Evolutionary conservation across 1,284 basidiomycete genomes (phyloP).

Genomic region (Cutaneotrichosporon sp.): DNA sequence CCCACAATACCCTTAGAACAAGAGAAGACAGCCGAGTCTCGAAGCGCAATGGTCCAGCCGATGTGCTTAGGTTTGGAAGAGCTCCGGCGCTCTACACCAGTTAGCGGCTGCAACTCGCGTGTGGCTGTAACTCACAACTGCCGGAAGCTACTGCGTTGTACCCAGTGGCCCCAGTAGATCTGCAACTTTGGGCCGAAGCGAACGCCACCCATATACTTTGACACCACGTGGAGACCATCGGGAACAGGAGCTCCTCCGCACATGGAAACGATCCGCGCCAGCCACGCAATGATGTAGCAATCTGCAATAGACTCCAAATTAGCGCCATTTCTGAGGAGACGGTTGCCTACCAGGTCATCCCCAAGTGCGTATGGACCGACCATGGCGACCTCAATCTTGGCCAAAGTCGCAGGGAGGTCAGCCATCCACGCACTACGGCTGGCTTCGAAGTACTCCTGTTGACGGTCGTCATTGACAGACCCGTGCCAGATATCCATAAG

Average conservation of each 20-base stretch:
- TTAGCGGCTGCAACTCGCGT: too few relatives aligned
- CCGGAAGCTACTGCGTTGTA: slow-evolving; percentile 63
- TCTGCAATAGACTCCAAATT: slow-evolving; percentile 64
- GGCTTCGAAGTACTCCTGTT: slow-evolving; percentile 45
- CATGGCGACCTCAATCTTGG: slow-evolving; percentile 57
- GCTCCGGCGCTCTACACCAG: too few relatives aligned
- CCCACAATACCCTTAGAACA: too few relatives aligned
- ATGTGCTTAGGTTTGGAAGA: too few relatives aligned
- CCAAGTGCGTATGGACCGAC: slow-evolving; percentile 69
- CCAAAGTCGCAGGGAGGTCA: slow-evolving; percentile 52
- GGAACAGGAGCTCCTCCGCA: slow-evolving; percentile 55
- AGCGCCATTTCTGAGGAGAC: slow-evolving; percentile 13
- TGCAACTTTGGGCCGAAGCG: slow-evolving; percentile 41
- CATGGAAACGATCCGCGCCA: slow-evolving; percentile 60
- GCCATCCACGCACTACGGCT: slow-evolving; percentile 51
- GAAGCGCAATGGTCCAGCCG: too few relatives aligned
- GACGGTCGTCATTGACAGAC: slow-evolving; percentile 26
- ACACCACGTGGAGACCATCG: slow-evolving; percentile 44
- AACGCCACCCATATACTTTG: slow-evolving; percentile 31
- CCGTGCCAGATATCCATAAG: slow-evolving; percentile 46
- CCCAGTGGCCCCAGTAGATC: slow-evolving; percentile 62
- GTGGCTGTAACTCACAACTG: slow-evolving; percentile 53
- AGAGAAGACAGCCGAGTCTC: too few relatives aligned
- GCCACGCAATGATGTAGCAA: slow-evolving; percentile 72
- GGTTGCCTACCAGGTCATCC: slow-evolving; percentile 50